Evolutionary conservation across 495 filamentous ascomycete species (phyloP), one percentile per base, ranked within the genome.

Genomic region (Penicillium paradoxum): DNA sequence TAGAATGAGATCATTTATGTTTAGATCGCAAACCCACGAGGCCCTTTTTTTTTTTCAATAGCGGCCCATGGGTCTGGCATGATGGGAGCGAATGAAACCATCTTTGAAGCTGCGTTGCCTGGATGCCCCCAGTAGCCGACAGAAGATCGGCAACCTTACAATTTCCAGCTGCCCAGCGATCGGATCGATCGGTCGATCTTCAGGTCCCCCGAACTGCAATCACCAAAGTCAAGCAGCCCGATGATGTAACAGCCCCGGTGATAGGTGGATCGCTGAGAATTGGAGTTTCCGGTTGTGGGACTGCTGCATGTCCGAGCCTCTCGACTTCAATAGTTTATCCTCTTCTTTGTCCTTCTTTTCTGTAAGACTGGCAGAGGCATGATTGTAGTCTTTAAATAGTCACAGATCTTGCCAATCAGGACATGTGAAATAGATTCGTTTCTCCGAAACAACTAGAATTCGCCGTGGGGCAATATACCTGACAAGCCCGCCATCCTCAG

Each of bases 151-250:
- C 56, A 44, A 15, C 15, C 7, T 14, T 38, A 24, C 48, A 58
- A 33, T 45, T 47, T 47, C n/a, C 8, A 45, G 10, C 33, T 36
- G 17, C 2, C 27, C 43, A 37, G 37, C 48, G 17, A 33, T 24
- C 7, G n/a, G 49, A 59, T 62, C 59, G 59, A 59, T 59, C 56
- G 56, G 42, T 43, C 56, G 53, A 62, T 62, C 53, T 45, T 24
- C 49, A 58, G 59, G 50, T 42, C 50, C 47, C 51, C 42, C 36
- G 43, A 52, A 21, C 9, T 39, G 39, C 38, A 46, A 62, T 62
- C 59, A 56, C n/a, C 18, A 45, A 41, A 25, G 14, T 11, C 14
- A 15, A 36, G 30, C n/a, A 6, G 17, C 19, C 19, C 53, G 22
- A 62, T 62, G 59, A 62, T 59, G 56, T 44, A 51, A 59, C 13